Evolutionary conservation across 768 basidiomycete genomes (phyloP).

Genomic region (Chalciporus pseudorubinellus): DNA sequence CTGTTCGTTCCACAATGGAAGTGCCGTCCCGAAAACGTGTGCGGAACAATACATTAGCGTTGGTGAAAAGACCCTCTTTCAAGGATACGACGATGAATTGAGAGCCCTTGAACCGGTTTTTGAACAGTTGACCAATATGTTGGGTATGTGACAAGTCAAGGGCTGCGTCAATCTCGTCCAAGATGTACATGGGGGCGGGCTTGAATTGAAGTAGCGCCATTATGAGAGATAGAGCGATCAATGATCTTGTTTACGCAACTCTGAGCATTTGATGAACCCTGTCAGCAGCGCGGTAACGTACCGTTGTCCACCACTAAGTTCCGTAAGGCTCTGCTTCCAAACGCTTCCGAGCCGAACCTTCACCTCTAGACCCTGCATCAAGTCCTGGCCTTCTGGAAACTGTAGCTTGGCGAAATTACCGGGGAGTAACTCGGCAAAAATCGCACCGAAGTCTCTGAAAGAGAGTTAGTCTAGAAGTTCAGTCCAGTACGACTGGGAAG

Average conservation of each 20-base stretch:
- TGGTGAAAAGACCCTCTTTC: conserved; percentile 96
- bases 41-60: conserved; percentile 94
- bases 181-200: conserved; percentile 98
- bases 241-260: conserved; percentile 56
- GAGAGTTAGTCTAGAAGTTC: no score
- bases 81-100: conserved; percentile 98
- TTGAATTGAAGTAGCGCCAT: conserved; percentile 99
- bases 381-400: conserved; percentile 88
- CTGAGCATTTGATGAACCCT: neutral
- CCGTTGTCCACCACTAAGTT: conserved; percentile 96
- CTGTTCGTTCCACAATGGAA: conserved; percentile 81
- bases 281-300: conserved; percentile 34
- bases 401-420: conserved; percentile 96
- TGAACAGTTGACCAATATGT: conserved; percentile 97
- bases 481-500: neutral
- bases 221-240: conserved; percentile 96
- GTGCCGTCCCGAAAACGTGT: conserved; percentile 94
- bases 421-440: conserved; percentile 93
- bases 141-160: conserved; percentile 95
- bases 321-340: conserved; percentile 97
- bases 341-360: conserved; percentile 93
- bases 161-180: conserved; percentile 98
- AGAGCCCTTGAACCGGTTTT: conserved; percentile 93
- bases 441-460: conserved; percentile 87
- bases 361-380: conserved; percentile 95